Evolutionary conservation across 2,329 filamentous ascomycete genomes (phyloP), one percentile per base, ranked within the genome.

Genomic region (Xylaria multiplex): DNA sequence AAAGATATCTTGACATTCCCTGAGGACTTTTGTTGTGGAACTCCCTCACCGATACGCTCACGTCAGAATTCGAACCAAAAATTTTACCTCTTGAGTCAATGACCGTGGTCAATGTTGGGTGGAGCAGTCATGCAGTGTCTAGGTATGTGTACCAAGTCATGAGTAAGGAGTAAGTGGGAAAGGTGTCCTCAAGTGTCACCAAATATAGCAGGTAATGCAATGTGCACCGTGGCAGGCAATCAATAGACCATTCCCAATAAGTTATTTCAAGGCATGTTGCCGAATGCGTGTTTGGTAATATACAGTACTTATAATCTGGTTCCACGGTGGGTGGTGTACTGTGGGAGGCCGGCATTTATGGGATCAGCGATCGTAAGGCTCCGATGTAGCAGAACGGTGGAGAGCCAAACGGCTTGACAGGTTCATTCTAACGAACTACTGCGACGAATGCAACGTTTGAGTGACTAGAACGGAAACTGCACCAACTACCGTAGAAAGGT

Each of bases 51-150:
- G 65, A 67, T 56, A 50, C 45, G 65, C 65, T 65, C 54, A 65
- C 62, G 65, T 67, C 50, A 67, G 65, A 67, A 59, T 62, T 50
- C 48, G 62, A 65, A 53, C 46, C 62, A 59, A 37, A 37, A 56
- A 19, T 24, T 30, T 52, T 52, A 19, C 30, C 9, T n/a, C 19
- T 49, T 35, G 19, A 43, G 22, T 54, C 48, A 11, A 14, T 40
- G 37, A 66, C 32, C 13, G 35, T 45, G 54, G 35, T 43, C 55
- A 49, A 54, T n/a, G 24, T 24, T 49, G 13, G 43, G 64, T 59
- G 59, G 55, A 63, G 53, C 11, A 37, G 30, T 40, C 43, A 58
- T 46, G 54, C 40, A 27, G 55, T 40, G 46, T 22, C 30, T 22
- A 49, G 13, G 43, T 30, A 37, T 45, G 52, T 45, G 43, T 50